These are phyloP conservation scores for Beta vulgaris DNA, from an alignment of 148 eudicot genomes.

Conservation along the genomic window DNA sequence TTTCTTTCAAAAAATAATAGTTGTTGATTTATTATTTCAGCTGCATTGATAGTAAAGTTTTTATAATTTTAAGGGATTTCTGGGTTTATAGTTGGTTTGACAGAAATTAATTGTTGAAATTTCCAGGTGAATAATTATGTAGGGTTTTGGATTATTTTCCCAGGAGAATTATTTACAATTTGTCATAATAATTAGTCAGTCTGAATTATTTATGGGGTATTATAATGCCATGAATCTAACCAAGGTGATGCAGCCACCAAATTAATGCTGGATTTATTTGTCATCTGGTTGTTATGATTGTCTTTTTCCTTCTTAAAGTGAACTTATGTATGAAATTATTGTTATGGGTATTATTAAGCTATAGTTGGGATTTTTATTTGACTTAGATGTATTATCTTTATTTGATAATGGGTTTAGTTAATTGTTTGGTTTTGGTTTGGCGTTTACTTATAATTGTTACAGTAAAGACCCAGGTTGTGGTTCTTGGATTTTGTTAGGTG, in stretches of 20 bases:
- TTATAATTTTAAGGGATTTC: not conserved
- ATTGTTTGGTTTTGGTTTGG: not conserved
- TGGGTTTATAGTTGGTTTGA: not conserved
- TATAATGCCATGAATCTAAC: not conserved
- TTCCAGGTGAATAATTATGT: not conserved
- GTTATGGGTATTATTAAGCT: not conserved
- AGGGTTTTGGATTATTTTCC: not conserved
- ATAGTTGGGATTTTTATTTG: not conserved
- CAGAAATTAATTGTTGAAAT: not conserved
- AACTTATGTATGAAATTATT: not conserved
- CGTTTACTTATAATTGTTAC: not conserved
- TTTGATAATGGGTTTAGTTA: not conserved
- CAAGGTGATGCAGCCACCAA: constrained; percentile 8
- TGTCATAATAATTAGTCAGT: not conserved
- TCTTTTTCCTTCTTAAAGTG: not conserved
- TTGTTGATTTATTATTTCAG: not conserved
- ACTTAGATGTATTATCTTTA: not conserved
- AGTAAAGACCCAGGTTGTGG: not conserved
- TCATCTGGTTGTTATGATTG: constrained; percentile 3
- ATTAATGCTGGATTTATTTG: constrained; percentile 11
- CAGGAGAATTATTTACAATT: not conserved
- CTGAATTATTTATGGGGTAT: not conserved
- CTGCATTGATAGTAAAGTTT: not conserved
- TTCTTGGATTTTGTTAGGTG: constrained; percentile 1
- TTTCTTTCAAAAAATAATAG: no score